Conservation (phyloP, 169 alveolate species). For the Eimeria falciformis region DNA sequence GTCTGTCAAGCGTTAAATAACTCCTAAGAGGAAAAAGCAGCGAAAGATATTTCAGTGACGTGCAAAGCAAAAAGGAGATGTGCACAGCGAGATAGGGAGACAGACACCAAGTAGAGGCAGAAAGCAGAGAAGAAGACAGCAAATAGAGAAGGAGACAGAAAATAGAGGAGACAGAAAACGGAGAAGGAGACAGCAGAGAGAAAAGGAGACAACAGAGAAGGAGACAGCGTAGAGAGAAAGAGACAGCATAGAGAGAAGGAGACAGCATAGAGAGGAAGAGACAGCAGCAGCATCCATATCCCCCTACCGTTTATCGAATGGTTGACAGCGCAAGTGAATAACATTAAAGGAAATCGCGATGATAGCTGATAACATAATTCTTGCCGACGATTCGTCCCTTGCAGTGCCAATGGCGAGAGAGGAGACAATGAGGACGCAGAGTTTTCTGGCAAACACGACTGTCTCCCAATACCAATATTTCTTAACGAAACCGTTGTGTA, state of each 20-base stretch:
- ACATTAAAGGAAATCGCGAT: constrained; percentile 84
- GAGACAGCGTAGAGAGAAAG: neutral
- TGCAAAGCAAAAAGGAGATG: neutral
- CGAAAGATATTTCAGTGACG: neutral
- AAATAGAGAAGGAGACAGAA: neutral
- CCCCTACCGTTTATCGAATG: constrained; percentile 87
- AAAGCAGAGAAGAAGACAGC: neutral
- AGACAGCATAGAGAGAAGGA: neutral
- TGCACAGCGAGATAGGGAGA: neutral
- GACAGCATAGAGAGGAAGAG: neutral
- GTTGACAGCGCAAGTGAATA: constrained; percentile 84
- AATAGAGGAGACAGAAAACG: neutral
- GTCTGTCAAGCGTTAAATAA: constrained; percentile 84
- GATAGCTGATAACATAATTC: constrained; percentile 83
- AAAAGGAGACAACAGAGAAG: neutral
- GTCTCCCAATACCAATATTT: constrained; percentile 90
- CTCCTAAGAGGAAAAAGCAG: constrained; percentile 69
- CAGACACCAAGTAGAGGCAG: neutral
- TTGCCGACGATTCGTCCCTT: constrained; percentile 79
- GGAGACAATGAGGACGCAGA: constrained; percentile 84
- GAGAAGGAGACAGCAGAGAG: neutral
- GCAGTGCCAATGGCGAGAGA: constrained; percentile 85
- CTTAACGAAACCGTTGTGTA: constrained; percentile 87
- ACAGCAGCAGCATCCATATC: neutral
- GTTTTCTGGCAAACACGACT: constrained; percentile 86